A percentile compares a stretch with the other conserved stretches of the same genome.
Conservation (phyloP, 257 asterid genomes). For the Solanum dulcamara region DNA sequence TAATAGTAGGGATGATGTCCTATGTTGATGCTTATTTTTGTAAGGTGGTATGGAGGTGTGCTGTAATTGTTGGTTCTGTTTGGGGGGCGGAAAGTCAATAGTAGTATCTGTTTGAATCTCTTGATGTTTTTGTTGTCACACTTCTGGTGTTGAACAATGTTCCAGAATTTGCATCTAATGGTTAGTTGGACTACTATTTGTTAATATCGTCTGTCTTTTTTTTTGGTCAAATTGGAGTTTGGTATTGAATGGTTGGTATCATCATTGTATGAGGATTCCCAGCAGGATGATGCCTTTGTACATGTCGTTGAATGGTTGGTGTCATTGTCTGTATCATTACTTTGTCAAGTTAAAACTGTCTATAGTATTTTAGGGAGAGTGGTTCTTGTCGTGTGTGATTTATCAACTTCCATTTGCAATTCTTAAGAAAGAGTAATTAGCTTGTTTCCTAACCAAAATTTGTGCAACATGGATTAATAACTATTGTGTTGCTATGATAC, state of each 20-base stretch:
- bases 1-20: constrained; percentile 2
- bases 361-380: neutral
- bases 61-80: constrained; percentile 8
- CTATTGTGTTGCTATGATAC: no score
- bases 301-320: neutral
- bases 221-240: neutral
- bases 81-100: neutral
- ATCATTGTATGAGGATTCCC: no score
- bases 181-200: neutral
- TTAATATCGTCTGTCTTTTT: neutral
- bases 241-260: neutral
- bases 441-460: neutral
- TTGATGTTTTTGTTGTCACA: constrained; percentile 12
- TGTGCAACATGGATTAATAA: no score
- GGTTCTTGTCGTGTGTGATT: neutral
- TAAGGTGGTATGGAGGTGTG: constrained; percentile 11
- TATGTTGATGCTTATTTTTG: constrained; percentile 7
- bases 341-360: neutral
- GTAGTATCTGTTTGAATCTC: neutral
- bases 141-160: constrained; percentile 34
- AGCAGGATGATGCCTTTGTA: neutral
- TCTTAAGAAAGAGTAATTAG: neutral
- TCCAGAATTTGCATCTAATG: neutral
- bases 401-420: neutral
- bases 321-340: neutral